Evolutionary conservation across 371 early-diverging fungal species (phyloP).

Genomic region (Mucor lusitanicus): DNA sequence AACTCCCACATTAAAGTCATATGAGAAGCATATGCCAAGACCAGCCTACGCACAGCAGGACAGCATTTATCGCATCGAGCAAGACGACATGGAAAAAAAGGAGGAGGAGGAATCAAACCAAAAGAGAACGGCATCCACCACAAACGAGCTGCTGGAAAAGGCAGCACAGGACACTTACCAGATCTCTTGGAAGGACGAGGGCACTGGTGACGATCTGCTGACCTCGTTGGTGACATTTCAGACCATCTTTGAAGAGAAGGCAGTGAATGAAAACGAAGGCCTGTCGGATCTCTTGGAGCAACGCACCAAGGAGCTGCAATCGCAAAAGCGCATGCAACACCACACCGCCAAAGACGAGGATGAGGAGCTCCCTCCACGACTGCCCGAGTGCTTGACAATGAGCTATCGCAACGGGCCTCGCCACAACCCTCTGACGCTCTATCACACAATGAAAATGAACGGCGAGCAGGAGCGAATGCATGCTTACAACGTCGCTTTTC

Average conservation of each 20-base stretch:
- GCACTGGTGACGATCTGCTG: slow-evolving; percentile 41
- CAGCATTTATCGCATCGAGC: slow-evolving; percentile 38
- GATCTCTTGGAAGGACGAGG: slow-evolving; percentile 52
- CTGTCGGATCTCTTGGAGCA: slow-evolving; percentile 44
- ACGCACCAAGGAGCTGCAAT: slow-evolving; percentile 32
- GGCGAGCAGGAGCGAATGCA: slow-evolving; percentile 26
- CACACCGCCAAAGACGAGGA: slow-evolving; percentile 11
- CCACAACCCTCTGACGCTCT: slow-evolving; percentile 44
- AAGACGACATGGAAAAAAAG: slow-evolving; percentile 1
- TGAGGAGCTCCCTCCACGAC: slow-evolving; percentile 22
- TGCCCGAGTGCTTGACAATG: slow-evolving; percentile 32
- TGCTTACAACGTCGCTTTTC: slow-evolving; percentile 45
- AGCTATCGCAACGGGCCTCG: slow-evolving; percentile 42
- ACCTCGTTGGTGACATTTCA: slow-evolving; percentile 41
- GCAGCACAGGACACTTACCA: slow-evolving; percentile 28
- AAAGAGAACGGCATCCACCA: background rate
- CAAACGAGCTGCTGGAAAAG: background rate
- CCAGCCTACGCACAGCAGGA: slow-evolving; percentile 38
- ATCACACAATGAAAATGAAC: slow-evolving; percentile 53
- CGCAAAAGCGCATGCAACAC: slow-evolving; percentile 12
- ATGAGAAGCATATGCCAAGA: slow-evolving; percentile 41
- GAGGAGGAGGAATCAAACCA: background rate
- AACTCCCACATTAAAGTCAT: slow-evolving; percentile 37
- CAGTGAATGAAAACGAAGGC: slow-evolving; percentile 31
- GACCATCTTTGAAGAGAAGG: slow-evolving; percentile 39